A percentile compares a stretch with the other conserved stretches of the same genome.
These are phyloP conservation scores for Pilasporangium apinafurcum DNA, from an alignment of 352 stramenopile species.

Conservation along the genomic window DNA sequence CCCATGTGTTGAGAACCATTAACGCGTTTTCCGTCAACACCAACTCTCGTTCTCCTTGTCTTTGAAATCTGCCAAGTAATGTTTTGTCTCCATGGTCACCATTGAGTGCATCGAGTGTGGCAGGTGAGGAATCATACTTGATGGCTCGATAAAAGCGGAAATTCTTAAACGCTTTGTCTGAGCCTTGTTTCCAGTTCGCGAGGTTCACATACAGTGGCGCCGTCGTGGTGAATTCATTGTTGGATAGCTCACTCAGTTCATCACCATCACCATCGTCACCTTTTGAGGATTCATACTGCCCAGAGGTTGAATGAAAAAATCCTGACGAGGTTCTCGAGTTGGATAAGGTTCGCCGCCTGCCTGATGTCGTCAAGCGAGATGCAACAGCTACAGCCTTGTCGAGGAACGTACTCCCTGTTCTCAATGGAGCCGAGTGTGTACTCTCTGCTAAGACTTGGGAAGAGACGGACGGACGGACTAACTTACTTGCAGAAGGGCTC, in stretches of 20 bases:
- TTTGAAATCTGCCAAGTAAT: constrained; percentile 9
- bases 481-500: constrained; percentile 8
- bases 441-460: constrained; percentile 5
- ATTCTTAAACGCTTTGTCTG: constrained; percentile 21
- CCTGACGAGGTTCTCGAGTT: constrained; percentile 7
- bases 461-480: constrained; percentile 7
- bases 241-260: too few relatives aligned
- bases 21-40: constrained; percentile 52
- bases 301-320: too few relatives aligned
- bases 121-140: constrained; percentile 14
- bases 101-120: too few relatives aligned
- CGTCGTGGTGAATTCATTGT: constrained; percentile 1
- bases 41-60: constrained; percentile 56
- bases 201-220: constrained; percentile 31
- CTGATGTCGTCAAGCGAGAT: constrained; percentile 25
- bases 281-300: too few relatives aligned
- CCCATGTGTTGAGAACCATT: constrained; percentile 37
- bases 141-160: constrained; percentile 39
- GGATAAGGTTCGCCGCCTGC: constrained; percentile 23
- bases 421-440: constrained; percentile 13
- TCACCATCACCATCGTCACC: too few relatives aligned
- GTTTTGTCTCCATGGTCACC: too few relatives aligned
- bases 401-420: constrained; percentile 63
- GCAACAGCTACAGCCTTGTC: constrained; percentile 68
- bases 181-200: constrained; percentile 35